Percentiles rank a stretch among this genome's conserved stretches.
phyloP scores from a whole-genome alignment of 306 rosid genomes.

The Cyamopsis tetragonoloba region DNA sequence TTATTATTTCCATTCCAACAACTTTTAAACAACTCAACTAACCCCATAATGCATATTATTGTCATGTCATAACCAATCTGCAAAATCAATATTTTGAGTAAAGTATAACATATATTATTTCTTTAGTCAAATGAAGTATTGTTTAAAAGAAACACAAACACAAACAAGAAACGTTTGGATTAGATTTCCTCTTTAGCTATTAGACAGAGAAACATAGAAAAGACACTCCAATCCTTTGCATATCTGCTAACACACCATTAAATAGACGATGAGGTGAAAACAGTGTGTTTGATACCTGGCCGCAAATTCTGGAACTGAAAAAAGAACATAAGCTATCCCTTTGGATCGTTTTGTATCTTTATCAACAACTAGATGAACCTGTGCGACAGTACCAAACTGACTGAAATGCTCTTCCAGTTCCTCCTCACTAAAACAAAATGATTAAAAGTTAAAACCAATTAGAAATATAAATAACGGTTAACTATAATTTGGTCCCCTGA shows the following conservation, averaged over 20 bases:
- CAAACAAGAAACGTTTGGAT: neutral
- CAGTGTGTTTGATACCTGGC: conserved; percentile 58
- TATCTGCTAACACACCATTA: neutral
- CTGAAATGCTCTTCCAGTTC: conserved; percentile 76
- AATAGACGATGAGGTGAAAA: neutral
- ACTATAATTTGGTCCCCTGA: too few species aligned
- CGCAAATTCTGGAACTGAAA: conserved; percentile 51
- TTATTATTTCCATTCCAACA: too few species aligned
- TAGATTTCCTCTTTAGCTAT: neutral
- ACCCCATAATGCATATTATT: neutral
- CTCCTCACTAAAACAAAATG: conserved; percentile 58
- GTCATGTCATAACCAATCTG: neutral
- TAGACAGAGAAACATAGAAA: neutral
- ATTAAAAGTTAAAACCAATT: conserved; percentile 1
- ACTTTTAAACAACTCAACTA: neutral
- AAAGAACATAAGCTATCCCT: conserved; percentile 70
- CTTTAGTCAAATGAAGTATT: neutral
- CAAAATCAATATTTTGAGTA: neutral
- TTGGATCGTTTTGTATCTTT: conserved; percentile 74
- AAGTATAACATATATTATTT: neutral
- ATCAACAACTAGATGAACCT: conserved; percentile 80
- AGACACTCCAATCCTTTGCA: neutral
- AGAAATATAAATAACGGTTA: neutral
- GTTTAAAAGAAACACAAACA: neutral
- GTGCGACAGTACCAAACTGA: conserved; percentile 59